A percentile compares a stretch with the other conserved stretches of the same genome.
phyloP scores from a whole-genome alignment of 225 moss, liverwort and hornwort species.

The Antitrichia curtipendula region DNA sequence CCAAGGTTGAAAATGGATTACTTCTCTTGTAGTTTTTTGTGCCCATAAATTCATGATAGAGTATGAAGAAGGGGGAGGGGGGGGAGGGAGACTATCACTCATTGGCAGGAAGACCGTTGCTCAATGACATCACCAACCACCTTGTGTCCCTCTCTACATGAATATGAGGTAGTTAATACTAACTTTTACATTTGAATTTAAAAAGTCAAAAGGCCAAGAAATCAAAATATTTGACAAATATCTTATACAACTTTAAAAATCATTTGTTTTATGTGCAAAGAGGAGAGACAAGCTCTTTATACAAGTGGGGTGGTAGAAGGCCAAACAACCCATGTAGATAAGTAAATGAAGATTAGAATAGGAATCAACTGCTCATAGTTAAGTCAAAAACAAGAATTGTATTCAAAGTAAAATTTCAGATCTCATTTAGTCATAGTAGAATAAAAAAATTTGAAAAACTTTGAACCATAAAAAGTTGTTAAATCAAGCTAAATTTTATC shows the following conservation, averaged over 20 bases:
- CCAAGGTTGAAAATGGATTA: not conserved
- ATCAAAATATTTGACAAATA: fast-evolving
- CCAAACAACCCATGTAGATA: not conserved
- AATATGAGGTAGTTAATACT: no score
- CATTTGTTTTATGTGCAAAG: fast-evolving
- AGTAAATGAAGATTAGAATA: not conserved
- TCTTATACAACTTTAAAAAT: fast-evolving
- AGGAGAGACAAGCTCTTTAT: not conserved
- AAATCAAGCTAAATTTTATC: no score
- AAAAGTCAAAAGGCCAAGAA: not conserved
- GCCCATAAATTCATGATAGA: not conserved
- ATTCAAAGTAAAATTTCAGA: no score
- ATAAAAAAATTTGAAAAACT: no score
- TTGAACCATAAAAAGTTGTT: fast-evolving
- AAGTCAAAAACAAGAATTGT: not conserved
- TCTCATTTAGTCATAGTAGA: no score
- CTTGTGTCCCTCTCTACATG: not conserved
- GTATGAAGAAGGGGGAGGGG: fast-evolving
- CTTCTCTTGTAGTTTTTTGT: not conserved
- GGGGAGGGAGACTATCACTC: no score
- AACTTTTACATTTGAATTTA: not conserved
- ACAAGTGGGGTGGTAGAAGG: not conserved
- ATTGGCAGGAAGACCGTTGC: fast-evolving
- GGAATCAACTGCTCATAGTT: fast-evolving
- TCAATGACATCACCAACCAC: not conserved